Percentiles rank a stretch among this genome's conserved stretches.
These are phyloP conservation scores for Fonsecaea pedrosoi DNA, from an alignment of 2,329 filamentous ascomycete genomes.

Conservation along the genomic window DNA sequence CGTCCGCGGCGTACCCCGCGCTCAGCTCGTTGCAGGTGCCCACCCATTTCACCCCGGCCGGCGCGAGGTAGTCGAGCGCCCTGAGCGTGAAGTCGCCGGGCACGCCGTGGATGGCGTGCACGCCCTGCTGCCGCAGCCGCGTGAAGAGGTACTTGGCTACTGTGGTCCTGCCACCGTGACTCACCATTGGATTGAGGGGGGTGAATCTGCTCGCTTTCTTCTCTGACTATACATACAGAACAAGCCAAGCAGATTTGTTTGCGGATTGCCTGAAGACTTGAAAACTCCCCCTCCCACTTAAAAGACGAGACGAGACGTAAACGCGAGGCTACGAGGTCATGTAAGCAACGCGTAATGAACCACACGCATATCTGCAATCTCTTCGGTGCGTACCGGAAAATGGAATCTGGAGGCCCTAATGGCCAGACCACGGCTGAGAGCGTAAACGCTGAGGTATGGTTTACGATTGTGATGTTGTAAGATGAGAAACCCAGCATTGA, in stretches of 20 bases:
- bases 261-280: too few relatives aligned
- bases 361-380: background rate
- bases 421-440: background rate
- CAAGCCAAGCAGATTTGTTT: background rate
- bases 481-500: background rate
- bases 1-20: slow-evolving; percentile 76
- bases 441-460: background rate
- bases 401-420: background rate
- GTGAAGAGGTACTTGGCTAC: slow-evolving; percentile 58
- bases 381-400: background rate
- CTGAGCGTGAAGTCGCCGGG: slow-evolving; percentile 54
- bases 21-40: slow-evolving; percentile 69
- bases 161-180: slow-evolving; percentile 5
- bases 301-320: background rate
- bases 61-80: slow-evolving; percentile 63
- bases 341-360: background rate
- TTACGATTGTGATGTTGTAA: background rate
- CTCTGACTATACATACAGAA: background rate
- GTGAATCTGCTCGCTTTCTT: background rate
- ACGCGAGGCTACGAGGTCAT: background rate
- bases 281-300: background rate
- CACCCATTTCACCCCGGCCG: slow-evolving; percentile 62
- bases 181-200: background rate
- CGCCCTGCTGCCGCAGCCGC: slow-evolving; percentile 56
- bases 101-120: slow-evolving; percentile 58